A percentile compares a stretch with the other conserved stretches of the same genome.
phyloP scores from a whole-genome alignment of 441 rosid species.

The California macrophylla region DNA sequence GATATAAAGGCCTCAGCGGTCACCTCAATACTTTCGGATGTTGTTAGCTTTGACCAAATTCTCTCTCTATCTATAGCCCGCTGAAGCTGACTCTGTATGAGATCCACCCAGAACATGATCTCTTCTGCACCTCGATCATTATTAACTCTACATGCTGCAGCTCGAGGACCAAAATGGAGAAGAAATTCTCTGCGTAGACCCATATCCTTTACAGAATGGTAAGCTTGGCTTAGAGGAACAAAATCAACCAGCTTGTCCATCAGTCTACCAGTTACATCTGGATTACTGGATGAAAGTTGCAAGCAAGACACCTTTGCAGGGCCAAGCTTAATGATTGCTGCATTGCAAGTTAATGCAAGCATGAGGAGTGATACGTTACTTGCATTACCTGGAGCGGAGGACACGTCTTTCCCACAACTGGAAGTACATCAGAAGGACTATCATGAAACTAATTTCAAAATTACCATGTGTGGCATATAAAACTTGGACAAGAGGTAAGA shows the following conservation, averaged over 20 bases:
- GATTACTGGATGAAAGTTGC: slow-evolving; percentile 54
- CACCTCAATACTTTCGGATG: slow-evolving; percentile 97
- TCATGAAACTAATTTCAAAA: slow-evolving; percentile 20
- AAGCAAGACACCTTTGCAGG: slow-evolving; percentile 70
- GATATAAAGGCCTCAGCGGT: slow-evolving; percentile 19
- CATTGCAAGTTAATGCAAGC: slow-evolving; percentile 72
- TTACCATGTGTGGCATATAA: slow-evolving; percentile 12
- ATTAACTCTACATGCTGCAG: slow-evolving; percentile 66
- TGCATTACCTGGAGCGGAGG: slow-evolving; percentile 39
- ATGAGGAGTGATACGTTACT: slow-evolving; percentile 67
- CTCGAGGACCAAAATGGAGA: slow-evolving; percentile 87
- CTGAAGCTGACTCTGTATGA: slow-evolving; percentile 74
- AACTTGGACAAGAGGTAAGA: slow-evolving; percentile 19
- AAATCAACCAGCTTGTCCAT: slow-evolving; percentile 83
- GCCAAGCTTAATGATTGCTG: slow-evolving; percentile 85
- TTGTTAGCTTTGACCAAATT: slow-evolving; percentile 90
- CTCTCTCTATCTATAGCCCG: slow-evolving; percentile 86
- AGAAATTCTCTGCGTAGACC: slow-evolving; percentile 85
- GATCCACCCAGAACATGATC: slow-evolving; percentile 90
- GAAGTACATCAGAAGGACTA: slow-evolving; percentile 21
- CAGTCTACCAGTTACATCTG: slow-evolving; percentile 72
- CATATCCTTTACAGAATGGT: slow-evolving; percentile 53
- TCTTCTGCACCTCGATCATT: slow-evolving; percentile 64
- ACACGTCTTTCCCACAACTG: slow-evolving; percentile 48
- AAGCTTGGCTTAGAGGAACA: slow-evolving; percentile 60